Evolutionary conservation across 176 grass and related monocot genomes (phyloP), one percentile per base, ranked within the genome.

Genomic region (Eremochloa ophiuroides): DNA sequence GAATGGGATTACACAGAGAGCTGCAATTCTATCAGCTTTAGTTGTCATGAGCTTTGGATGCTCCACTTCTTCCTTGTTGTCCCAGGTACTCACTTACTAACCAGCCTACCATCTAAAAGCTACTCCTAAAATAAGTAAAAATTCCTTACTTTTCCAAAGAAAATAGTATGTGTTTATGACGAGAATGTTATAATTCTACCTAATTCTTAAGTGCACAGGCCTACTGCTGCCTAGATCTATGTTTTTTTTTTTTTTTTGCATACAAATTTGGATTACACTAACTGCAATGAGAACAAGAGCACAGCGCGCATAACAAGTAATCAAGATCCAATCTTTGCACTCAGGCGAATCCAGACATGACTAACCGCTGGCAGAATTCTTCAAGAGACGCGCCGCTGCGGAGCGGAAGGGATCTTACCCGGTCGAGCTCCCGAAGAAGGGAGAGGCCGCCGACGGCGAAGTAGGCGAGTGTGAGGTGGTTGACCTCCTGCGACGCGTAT

Each of bases 381-480:
- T 26, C 20, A 8, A 18, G 51, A 10, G 16, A 13, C 1, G 29
- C 41, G 30, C 50, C 70, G 27, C 43, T 1, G 28, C 27, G 3
- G 30, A 38, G n/a, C 22, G 23, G 15, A n/a, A 1, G 15, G 34
- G 46, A 67, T 67, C 60, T 82, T 86, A 98, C 95, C 59, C 74
- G 61, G 72, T 93, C 46, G 66, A 95, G 90, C 82, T 85, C 87
- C 22, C 82, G 85, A 38, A 98, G 76, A 66, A 98, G 66, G 47
- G 88, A 83, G 53, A 98, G 90, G 40, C 88, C 82, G 66, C 84
- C 89, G 76, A 98, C 64, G 41, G 84, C 84, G 87, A 98, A 98
- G 88, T 98, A 95, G 58, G 84, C 88, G 71, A 98, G 93, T 46
- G 96, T 98, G 84, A 98, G 74, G 75, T 78, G 96, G 76, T 86